Conservation (phyloP, 441 rosid species). For the Pelargonium cotyledonis region DNA sequence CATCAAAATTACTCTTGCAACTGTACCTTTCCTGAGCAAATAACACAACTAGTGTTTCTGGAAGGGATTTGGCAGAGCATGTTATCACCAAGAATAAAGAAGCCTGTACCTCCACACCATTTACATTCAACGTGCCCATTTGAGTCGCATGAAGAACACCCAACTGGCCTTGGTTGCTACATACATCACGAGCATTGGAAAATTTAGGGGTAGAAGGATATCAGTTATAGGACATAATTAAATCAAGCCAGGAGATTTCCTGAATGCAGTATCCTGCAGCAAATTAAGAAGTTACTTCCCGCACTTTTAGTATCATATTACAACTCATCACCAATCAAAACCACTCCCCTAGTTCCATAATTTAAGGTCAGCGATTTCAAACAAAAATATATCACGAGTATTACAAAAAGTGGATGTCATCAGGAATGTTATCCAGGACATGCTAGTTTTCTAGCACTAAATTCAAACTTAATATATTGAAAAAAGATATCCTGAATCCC, state of each 20-base stretch:
- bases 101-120: constrained; percentile 91
- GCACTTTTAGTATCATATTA: neutral
- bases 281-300: neutral
- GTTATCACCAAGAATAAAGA: constrained; percentile 83
- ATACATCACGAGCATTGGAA: constrained; percentile 14
- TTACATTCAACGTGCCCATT: constrained; percentile 76
- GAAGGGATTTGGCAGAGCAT: constrained; percentile 95
- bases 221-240: neutral
- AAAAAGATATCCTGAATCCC: neutral
- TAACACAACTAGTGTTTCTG: constrained; percentile 69
- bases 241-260: neutral
- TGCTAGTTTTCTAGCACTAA: neutral
- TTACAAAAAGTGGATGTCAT: neutral
- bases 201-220: constrained; percentile 9
- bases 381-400: neutral
- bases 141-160: constrained; percentile 63
- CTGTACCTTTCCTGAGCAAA: constrained; percentile 74
- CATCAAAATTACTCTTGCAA: neutral
- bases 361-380: neutral
- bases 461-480: neutral
- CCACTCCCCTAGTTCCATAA: neutral
- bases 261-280: constrained; percentile 7
- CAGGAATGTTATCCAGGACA: neutral
- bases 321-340: neutral
- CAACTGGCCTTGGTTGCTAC: constrained; percentile 80